These are phyloP conservation scores for Aspergillus versicolor DNA, from an alignment of 2,329 filamentous ascomycete genomes.

Conservation along the genomic window DNA sequence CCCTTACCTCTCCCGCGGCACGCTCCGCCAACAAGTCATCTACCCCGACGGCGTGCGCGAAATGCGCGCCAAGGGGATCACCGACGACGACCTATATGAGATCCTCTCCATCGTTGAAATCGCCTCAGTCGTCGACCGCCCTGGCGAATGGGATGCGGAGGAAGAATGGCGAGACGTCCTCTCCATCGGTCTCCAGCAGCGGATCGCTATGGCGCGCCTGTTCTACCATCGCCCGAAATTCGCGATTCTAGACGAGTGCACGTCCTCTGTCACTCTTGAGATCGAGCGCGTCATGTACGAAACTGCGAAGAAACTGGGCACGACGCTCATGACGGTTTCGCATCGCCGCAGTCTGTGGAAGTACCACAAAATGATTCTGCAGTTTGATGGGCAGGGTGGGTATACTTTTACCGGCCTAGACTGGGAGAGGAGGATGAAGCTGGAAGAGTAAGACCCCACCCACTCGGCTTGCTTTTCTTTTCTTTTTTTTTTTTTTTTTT, in stretches of 20 bases:
- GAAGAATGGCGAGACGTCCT: slow-evolving; percentile 96
- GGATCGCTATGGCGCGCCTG: slow-evolving; percentile 91
- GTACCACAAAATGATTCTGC: slow-evolving; percentile 90
- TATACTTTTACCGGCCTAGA: slow-evolving; percentile 89
- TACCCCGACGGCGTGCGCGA: slow-evolving; percentile 88
- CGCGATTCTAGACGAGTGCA: slow-evolving; percentile 96
- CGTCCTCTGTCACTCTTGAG: slow-evolving; percentile 89
- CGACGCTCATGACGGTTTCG: slow-evolving; percentile 95
- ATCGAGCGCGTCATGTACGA: slow-evolving; percentile 97
- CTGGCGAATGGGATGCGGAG: slow-evolving; percentile 86
- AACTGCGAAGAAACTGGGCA: slow-evolving; percentile 83
- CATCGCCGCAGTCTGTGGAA: slow-evolving; percentile 92
- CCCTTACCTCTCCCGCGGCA: slow-evolving; percentile 87
- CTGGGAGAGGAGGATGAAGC: slow-evolving; percentile 75
- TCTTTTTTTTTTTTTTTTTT: neutral
- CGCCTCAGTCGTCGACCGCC: slow-evolving; percentile 75
- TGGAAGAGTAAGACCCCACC: slow-evolving; percentile 69
- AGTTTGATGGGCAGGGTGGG: slow-evolving; percentile 92
- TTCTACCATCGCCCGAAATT: slow-evolving; percentile 94
- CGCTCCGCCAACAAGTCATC: slow-evolving; percentile 92
- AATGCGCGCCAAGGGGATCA: slow-evolving; percentile 81
- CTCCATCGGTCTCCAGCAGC: slow-evolving; percentile 88
- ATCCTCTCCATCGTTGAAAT: slow-evolving; percentile 81
- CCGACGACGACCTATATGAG: slow-evolving; percentile 73
- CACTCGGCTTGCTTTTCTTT: neutral